Evolutionary conservation across 768 basidiomycete species (phyloP).

Genomic region (Cyathus striatus): DNA sequence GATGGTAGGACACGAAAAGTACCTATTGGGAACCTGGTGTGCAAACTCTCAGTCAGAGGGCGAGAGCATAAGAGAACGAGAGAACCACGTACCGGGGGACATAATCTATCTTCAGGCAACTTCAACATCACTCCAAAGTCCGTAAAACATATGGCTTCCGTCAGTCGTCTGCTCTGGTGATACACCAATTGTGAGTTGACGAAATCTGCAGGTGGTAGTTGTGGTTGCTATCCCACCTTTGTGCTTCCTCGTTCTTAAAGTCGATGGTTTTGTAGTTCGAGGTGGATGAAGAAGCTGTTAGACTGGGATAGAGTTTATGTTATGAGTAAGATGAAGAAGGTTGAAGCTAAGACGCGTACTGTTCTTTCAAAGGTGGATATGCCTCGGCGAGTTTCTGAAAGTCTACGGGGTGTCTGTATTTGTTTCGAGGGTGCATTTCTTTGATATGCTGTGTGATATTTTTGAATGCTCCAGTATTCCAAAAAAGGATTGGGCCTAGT

Average conservation of each 20-base stretch:
- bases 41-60: background rate
- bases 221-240: slow-evolving; percentile 55
- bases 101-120: slow-evolving; percentile 70
- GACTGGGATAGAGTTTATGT: slow-evolving; percentile 12
- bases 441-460: no score
- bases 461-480: no score
- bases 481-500: no score
- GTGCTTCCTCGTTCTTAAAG: slow-evolving; percentile 67
- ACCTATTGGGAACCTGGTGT: slow-evolving; percentile 70
- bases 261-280: slow-evolving; percentile 48
- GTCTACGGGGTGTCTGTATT: slow-evolving; percentile 38
- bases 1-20: background rate
- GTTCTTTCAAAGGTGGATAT: slow-evolving; percentile 50
- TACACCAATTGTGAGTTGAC: background rate
- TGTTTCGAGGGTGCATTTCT: slow-evolving; percentile 41
- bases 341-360: slow-evolving; percentile 40
- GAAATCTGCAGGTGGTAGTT: background rate
- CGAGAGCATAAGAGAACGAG: slow-evolving; percentile 1
- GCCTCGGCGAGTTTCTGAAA: slow-evolving; percentile 52
- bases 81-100: slow-evolving; percentile 68
- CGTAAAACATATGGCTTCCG: slow-evolving; percentile 67
- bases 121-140: slow-evolving; percentile 65
- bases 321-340: background rate
- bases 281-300: slow-evolving; percentile 14
- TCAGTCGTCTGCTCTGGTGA: slow-evolving; percentile 54